Conservation (phyloP, 306 rosid species). For the Cucurbita moschata region DNA sequence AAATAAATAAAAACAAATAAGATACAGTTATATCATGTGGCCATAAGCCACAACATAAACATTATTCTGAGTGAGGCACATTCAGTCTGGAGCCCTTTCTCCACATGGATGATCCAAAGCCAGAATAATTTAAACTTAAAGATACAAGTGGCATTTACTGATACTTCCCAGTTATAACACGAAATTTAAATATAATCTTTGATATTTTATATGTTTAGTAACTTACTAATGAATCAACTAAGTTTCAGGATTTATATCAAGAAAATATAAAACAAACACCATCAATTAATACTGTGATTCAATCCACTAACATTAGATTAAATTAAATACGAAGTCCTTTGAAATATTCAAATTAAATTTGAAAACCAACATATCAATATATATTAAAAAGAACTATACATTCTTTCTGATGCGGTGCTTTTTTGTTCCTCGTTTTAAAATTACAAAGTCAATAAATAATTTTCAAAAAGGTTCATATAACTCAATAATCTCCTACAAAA, state of each 20-base stretch:
- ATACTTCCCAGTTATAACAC: background rate
- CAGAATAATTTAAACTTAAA: background rate
- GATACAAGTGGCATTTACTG: background rate
- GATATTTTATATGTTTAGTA: background rate
- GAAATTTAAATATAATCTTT: background rate
- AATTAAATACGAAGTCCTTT: background rate
- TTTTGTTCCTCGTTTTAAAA: too few relatives aligned
- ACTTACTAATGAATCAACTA: background rate
- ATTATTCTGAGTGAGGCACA: background rate
- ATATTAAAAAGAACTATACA: background rate
- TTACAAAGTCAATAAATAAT: background rate
- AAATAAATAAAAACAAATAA: background rate
- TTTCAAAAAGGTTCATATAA: background rate
- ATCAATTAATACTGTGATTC: background rate
- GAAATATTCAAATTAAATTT: background rate
- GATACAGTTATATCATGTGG: background rate
- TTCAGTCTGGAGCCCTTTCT: background rate
- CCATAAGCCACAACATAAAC: background rate
- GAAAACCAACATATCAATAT: background rate
- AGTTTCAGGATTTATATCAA: background rate
- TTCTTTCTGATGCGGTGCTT: background rate
- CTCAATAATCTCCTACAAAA: background rate
- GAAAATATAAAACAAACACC: background rate
- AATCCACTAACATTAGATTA: background rate
- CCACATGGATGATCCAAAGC: background rate